Percentiles rank a stretch among this genome's conserved stretches.
These are phyloP conservation scores for Mycena belliarum DNA, from an alignment of 768 basidiomycete species.

Conservation along the genomic window DNA sequence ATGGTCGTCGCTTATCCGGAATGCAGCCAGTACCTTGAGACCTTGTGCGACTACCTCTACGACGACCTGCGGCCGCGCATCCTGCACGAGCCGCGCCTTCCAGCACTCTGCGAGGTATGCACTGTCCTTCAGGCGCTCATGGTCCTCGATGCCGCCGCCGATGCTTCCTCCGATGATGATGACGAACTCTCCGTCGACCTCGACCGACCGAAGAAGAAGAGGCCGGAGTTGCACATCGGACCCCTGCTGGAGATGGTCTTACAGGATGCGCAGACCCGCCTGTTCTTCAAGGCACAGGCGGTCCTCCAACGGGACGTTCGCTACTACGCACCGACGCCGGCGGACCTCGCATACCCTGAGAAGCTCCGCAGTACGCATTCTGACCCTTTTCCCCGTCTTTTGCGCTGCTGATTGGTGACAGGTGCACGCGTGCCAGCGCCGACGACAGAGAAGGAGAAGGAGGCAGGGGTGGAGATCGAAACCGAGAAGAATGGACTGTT, in stretches of 20 bases:
- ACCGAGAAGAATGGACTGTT: slow-evolving; percentile 50
- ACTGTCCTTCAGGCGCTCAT: slow-evolving; percentile 95
- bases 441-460: not conserved
- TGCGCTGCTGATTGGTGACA: not conserved
- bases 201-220: slow-evolving; percentile 15
- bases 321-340: slow-evolving; percentile 73
- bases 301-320: slow-evolving; percentile 87
- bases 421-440: not conserved
- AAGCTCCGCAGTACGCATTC: slow-evolving; percentile 67
- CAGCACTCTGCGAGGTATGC: slow-evolving; percentile 91
- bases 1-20: not conserved
- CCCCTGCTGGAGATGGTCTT: slow-evolving; percentile 32
- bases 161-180: slow-evolving; percentile 29
- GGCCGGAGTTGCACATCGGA: slow-evolving; percentile 66
- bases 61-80: slow-evolving; percentile 96
- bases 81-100: slow-evolving; percentile 86
- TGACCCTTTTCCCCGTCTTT: not conserved
- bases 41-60: slow-evolving; percentile 90
- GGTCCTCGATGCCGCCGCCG: slow-evolving; percentile 75
- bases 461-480: not conserved
- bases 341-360: slow-evolving; percentile 86
- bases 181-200: slow-evolving; percentile 18
- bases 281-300: slow-evolving; percentile 95
- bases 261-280: slow-evolving; percentile 92
- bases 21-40: slow-evolving; percentile 82